Base-by-base conservation (phyloP, 2,329 filamentous ascomycete species). In the Phoma sp. region DNA sequence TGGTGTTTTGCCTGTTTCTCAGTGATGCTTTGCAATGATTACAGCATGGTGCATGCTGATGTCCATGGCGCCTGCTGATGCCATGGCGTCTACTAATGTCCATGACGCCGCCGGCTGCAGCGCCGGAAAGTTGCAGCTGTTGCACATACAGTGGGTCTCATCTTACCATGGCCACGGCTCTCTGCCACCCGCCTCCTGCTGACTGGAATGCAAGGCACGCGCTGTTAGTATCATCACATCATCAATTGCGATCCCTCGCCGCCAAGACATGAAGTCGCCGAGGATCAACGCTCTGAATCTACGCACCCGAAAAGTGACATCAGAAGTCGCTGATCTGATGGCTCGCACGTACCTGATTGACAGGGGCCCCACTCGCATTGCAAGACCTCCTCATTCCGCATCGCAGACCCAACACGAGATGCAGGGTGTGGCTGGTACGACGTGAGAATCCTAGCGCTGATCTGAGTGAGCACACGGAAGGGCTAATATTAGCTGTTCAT, bases 361-460 rank as follows among this genome's bases (percentile, higher is more conserved):
- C 49, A 52, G 42, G 33, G 50, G 42, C 12, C 32, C 36, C 25
- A 36, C 30, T 7, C 3, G 11, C 14, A 23, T 29, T 36, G 38
- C 7, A 28, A 29, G 15, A 14, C 17, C 14, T 38, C 38, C 29
- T 9, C 32, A 33, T 37, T 34, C 42, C 36, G 23, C 21, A 30
- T 10, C 23, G 36, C 40, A 23, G 25, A 21, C 17, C 28, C 15
- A 34, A 25, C n/a, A 11, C 7, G 17, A 12, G 18, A 15, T 26
- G 15, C 50, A 53, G 50, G 50, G 43, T 43, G 23, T 47, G 26
- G 43, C 37, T 53, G 38, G 43, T 53, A n/a, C 43, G 32, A 53
- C 50, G 15, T 29, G 32, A 38, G 20, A 21, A 42, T 36, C 30
- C 43, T 53, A 53, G 50, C 12, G 50, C 43, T 53, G 43, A 47